Conservation (phyloP, 345 rosid genomes). For the Eucalyptus cloeziana region DNA sequence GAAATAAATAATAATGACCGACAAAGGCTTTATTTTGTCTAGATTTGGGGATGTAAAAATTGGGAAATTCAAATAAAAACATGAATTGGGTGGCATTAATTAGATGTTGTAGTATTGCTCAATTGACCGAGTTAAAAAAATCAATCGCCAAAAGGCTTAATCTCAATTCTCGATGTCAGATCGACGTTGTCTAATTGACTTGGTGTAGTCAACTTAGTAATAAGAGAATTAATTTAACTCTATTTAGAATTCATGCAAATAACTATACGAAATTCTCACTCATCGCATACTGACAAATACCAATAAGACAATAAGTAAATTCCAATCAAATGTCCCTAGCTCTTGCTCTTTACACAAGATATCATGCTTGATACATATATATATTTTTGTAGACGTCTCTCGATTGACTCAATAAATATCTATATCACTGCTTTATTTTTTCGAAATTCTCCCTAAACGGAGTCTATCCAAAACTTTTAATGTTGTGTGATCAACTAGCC, state of each 20-base stretch:
- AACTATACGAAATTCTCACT: not conserved
- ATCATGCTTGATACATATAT: not conserved
- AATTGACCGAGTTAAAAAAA: not conserved
- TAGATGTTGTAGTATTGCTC: not conserved
- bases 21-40: not conserved
- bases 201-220: not conserved
- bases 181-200: accelerated
- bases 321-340: not conserved
- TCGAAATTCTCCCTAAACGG: not conserved
- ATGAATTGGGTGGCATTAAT: not conserved
- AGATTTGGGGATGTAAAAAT: no score
- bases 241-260: not conserved
- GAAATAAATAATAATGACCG: no score
- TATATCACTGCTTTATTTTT: not conserved
- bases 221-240: not conserved
- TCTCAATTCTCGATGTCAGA: not conserved
- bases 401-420: not conserved
- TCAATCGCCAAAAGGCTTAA: not conserved
- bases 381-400: no score
- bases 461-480: not conserved
- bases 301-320: not conserved
- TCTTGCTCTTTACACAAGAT: not conserved
- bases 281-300: accelerated
- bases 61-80: not conserved
- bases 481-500: not conserved